These are phyloP conservation scores for Leccinum ochraceum DNA, from an alignment of 768 basidiomycete genomes.

Conservation along the genomic window DNA sequence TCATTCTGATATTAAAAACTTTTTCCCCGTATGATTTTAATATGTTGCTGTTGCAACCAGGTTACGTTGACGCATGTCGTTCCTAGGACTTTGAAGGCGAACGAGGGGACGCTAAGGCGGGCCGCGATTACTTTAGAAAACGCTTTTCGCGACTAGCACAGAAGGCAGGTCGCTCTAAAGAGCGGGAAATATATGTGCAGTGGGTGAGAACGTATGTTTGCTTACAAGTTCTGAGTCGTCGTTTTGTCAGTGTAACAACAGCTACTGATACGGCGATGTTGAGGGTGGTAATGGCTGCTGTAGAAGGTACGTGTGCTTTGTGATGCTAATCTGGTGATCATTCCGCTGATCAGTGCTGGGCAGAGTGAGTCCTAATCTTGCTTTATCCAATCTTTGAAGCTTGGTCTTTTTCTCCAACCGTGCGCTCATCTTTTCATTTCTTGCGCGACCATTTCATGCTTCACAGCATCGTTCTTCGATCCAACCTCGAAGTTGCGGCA, in stretches of 20 bases:
- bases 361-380: slow-evolving; percentile 63
- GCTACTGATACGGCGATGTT: slow-evolving; percentile 89
- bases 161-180: slow-evolving; percentile 81
- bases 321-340: background rate
- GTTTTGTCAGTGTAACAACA: slow-evolving; percentile 67
- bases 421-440: slow-evolving; percentile 30
- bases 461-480: slow-evolving; percentile 39
- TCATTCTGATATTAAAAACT: slow-evolving; percentile 81
- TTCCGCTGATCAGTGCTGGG: slow-evolving; percentile 16
- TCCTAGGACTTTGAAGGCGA: slow-evolving; percentile 82
- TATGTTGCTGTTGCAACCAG: background rate
- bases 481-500: slow-evolving; percentile 37
- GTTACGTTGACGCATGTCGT: slow-evolving; percentile 4
- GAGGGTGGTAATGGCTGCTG: slow-evolving; percentile 92
- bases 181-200: slow-evolving; percentile 94
- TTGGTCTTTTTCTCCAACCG: slow-evolving; percentile 15
- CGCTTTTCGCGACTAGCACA: slow-evolving; percentile 81
- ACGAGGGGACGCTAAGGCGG: slow-evolving; percentile 66
- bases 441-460: slow-evolving; percentile 16
- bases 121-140: slow-evolving; percentile 87
- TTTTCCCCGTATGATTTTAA: slow-evolving; percentile 71
- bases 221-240: slow-evolving; percentile 10
- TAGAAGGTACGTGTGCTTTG: slow-evolving; percentile 68
- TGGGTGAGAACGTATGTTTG: slow-evolving; percentile 42
- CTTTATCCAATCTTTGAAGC: slow-evolving; percentile 26